Evolutionary conservation across 2,329 filamentous ascomycete genomes (phyloP).

Genomic region (Graphilbum ipis-grandicollis): DNA sequence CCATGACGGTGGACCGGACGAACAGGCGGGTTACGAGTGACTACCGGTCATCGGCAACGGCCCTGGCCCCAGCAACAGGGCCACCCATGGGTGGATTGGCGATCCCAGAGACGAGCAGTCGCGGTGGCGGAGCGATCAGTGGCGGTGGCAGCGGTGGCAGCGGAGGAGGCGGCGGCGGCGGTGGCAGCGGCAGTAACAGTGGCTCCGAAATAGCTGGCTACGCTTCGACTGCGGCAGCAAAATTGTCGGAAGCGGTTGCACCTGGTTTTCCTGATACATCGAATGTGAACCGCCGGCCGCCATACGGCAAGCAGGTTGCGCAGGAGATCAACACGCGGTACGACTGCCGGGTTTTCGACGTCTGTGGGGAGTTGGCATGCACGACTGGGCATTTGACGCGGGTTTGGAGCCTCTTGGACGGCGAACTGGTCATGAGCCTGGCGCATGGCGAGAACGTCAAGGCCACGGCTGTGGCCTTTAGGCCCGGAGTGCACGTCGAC

Average conservation of each 20-base stretch:
- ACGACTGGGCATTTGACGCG: slow-evolving; percentile 75
- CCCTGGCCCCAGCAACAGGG: neutral
- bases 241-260: neutral
- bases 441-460: slow-evolving; percentile 74
- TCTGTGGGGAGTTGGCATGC: slow-evolving; percentile 76
- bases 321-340: slow-evolving; percentile 70
- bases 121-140: neutral
- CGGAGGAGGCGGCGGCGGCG: neutral
- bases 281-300: slow-evolving; percentile 68
- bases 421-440: slow-evolving; percentile 64
- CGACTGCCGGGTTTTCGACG: slow-evolving; percentile 70
- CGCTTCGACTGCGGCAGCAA: neutral
- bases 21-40: slow-evolving; percentile 21
- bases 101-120: neutral
- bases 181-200: neutral
- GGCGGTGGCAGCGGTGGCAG: neutral
- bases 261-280: slow-evolving; percentile 64
- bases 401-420: slow-evolving; percentile 73
- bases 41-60: slow-evolving; percentile 14
- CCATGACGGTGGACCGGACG: slow-evolving; percentile 30
- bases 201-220: neutral
- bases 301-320: slow-evolving; percentile 53
- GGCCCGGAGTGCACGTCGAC: slow-evolving; percentile 58
- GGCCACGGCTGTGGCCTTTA: slow-evolving; percentile 68
- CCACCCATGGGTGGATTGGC: neutral